Percentiles rank a stretch among this genome's conserved stretches.
Conservation (phyloP, 768 basidiomycete genomes). For the Rhizopogon rudus region DNA sequence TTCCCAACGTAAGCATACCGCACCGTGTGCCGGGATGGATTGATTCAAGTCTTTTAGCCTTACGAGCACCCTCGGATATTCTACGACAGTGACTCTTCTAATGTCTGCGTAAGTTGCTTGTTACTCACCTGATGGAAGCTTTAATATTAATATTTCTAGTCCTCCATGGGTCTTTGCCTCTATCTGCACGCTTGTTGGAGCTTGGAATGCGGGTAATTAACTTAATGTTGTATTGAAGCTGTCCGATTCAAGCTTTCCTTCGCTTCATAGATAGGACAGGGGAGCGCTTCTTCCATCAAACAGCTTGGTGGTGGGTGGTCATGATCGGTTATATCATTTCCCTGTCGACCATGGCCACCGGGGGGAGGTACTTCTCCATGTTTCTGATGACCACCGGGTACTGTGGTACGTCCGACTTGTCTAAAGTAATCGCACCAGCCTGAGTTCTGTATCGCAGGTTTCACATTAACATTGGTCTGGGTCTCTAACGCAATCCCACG, state of each 20-base stretch:
- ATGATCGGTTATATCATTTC: conserved; percentile 60
- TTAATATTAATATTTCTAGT: conserved; percentile 23
- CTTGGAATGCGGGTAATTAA: conserved; percentile 47
- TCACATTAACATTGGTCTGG: conserved; percentile 51
- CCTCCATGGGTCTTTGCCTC: conserved; percentile 59
- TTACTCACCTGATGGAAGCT: neutral
- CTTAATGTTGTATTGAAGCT: neutral
- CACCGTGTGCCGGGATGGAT: neutral
- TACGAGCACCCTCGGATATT: conserved; percentile 57
- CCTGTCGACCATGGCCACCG: conserved; percentile 46
- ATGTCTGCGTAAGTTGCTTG: conserved; percentile 47
- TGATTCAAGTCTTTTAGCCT: conserved; percentile 29
- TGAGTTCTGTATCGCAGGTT: conserved; percentile 19
- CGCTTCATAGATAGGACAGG: conserved; percentile 44
- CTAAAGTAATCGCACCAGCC: neutral
- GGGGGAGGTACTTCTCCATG: conserved; percentile 53
- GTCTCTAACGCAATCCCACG: conserved; percentile 56
- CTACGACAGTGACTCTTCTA: conserved; percentile 52
- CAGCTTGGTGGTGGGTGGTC: conserved; percentile 53
- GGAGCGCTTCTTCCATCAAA: conserved; percentile 61
- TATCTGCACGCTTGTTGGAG: conserved; percentile 45
- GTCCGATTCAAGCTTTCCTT: neutral
- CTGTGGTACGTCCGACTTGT: conserved; percentile 23
- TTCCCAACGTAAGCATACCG: conserved; percentile 40
- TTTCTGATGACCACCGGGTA: conserved; percentile 63